phyloP scores from a whole-genome alignment of 1,284 basidiomycete species.

The Laetiporus sulphureus region DNA sequence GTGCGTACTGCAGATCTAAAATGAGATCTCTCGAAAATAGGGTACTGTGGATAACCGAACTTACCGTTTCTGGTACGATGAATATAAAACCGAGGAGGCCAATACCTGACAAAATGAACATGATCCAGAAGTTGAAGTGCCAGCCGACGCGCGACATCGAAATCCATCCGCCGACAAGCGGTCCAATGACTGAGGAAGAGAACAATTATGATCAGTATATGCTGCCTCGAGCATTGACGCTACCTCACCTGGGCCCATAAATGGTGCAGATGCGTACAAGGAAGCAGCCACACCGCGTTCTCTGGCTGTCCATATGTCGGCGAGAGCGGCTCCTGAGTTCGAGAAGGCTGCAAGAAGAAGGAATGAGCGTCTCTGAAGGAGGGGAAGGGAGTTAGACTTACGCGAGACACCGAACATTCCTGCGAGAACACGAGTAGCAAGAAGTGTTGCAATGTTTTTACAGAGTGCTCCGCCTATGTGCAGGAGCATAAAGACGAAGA shows the following conservation, averaged over 20 bases:
- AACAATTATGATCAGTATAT: not conserved
- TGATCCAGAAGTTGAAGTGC: conserved; percentile 71
- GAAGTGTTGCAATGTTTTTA: conserved; percentile 50
- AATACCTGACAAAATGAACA: conserved; percentile 49
- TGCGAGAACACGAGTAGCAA: conserved; percentile 52
- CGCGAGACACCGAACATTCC: conserved; percentile 57
- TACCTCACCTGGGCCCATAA: conserved; percentile 58
- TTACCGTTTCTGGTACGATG: conserved; percentile 43
- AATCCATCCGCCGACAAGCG: conserved; percentile 60
- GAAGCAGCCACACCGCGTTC: conserved; percentile 55
- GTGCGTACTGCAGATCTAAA: conserved; percentile 44
- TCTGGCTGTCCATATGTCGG: conserved; percentile 52
- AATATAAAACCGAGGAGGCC: conserved; percentile 39
- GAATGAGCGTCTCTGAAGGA: too few relatives aligned
- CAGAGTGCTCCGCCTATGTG: conserved; percentile 60
- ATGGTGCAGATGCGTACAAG: conserved; percentile 62
- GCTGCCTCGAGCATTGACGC: conserved; percentile 4
- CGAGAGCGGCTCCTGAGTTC: conserved; percentile 54
- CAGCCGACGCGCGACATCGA: conserved; percentile 48
- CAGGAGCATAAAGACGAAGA: conserved; percentile 51
- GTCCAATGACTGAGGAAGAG: conserved; percentile 41
- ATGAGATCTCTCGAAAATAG: conserved; percentile 1
- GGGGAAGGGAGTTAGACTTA: too few relatives aligned
- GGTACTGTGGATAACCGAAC: conserved; percentile 10
- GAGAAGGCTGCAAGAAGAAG: conserved; percentile 44